These are phyloP conservation scores for Rhamnella rubrinervis DNA, from an alignment of 331 rosid genomes.

Conservation along the genomic window DNA sequence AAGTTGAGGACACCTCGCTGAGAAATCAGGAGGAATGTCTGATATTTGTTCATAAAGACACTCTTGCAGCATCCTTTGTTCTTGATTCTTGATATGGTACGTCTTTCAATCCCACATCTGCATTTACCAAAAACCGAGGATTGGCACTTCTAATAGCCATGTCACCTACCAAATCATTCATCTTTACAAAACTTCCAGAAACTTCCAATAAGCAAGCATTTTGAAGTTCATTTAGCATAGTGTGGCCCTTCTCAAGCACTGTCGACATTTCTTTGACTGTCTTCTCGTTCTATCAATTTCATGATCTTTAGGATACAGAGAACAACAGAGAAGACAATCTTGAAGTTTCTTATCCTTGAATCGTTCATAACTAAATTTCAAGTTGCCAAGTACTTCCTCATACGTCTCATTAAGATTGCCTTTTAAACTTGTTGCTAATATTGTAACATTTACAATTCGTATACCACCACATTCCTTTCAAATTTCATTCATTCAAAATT, in stretches of 20 bases:
- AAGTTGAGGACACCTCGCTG: no score
- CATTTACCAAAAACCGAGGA: not conserved
- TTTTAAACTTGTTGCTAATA: conserved; percentile 18
- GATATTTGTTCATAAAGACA: no score
- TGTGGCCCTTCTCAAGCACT: conserved; percentile 1
- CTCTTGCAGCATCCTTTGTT: no score
- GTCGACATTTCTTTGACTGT: not conserved
- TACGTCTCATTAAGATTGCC: not conserved
- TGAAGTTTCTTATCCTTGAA: not conserved
- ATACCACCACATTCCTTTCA: conserved; percentile 9
- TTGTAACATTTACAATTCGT: conserved; percentile 12
- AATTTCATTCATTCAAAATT: conserved; percentile 18
- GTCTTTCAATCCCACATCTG: no score
- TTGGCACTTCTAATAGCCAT: conserved; percentile 4
- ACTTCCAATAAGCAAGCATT: conserved; percentile 9
- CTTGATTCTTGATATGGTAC: no score
- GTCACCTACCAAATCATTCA: conserved; percentile 12
- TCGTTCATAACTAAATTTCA: not conserved
- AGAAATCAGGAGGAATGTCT: no score
- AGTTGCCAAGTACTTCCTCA: not conserved
- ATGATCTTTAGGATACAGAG: conserved; percentile 14
- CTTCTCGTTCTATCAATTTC: not conserved
- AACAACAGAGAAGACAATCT: conserved; percentile 11
- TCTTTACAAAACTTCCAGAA: not conserved
- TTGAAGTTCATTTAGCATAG: conserved; percentile 12